A percentile compares a stretch with the other conserved stretches of the same genome.
phyloP scores from a whole-genome alignment of 768 basidiomycete species.

The Gelatoporia subvermispora region DNA sequence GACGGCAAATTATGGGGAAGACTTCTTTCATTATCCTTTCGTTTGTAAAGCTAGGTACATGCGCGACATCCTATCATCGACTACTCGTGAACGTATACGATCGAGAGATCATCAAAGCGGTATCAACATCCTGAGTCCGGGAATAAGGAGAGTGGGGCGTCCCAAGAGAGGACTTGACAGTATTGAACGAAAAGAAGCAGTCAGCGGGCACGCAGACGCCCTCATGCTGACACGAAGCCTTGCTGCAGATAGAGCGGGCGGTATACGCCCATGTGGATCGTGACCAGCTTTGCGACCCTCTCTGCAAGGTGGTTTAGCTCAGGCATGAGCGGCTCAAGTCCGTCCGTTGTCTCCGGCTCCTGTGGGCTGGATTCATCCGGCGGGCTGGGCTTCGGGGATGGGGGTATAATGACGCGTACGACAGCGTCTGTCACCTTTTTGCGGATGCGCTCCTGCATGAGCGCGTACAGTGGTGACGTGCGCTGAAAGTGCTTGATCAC shows the following conservation, averaged over 20 bases:
- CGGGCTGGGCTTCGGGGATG: slow-evolving; percentile 12
- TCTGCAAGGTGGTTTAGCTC: slow-evolving; percentile 69
- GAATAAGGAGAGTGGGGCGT: too few species aligned
- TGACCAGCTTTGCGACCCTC: slow-evolving; percentile 65
- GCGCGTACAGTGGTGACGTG: slow-evolving; percentile 50
- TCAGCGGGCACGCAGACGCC: too few species aligned
- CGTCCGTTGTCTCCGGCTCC: slow-evolving; percentile 32
- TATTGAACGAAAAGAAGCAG: neutral
- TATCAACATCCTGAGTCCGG: too few species aligned
- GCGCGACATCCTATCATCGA: too few species aligned
- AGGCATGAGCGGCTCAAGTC: slow-evolving; percentile 67
- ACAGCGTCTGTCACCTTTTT: slow-evolving; percentile 19
- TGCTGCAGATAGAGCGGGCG: slow-evolving; percentile 72
- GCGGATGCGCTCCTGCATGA: slow-evolving; percentile 56
- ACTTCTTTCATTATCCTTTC: too few species aligned
- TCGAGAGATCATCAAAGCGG: too few species aligned
- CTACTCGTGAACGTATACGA: too few species aligned
- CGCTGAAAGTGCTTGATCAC: slow-evolving; percentile 60
- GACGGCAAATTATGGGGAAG: too few species aligned
- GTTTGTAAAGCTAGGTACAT: too few species aligned
- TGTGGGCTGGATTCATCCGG: slow-evolving; percentile 20
- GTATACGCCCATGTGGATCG: slow-evolving; percentile 74
- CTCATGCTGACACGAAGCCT: slow-evolving; percentile 37
- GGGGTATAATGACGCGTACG: slow-evolving; percentile 17
- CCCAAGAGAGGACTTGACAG: too few species aligned